Evolutionary conservation across 257 asterid genomes (phyloP), one percentile per base, ranked within the genome.

Genomic region (Nicotiana tabacum): DNA sequence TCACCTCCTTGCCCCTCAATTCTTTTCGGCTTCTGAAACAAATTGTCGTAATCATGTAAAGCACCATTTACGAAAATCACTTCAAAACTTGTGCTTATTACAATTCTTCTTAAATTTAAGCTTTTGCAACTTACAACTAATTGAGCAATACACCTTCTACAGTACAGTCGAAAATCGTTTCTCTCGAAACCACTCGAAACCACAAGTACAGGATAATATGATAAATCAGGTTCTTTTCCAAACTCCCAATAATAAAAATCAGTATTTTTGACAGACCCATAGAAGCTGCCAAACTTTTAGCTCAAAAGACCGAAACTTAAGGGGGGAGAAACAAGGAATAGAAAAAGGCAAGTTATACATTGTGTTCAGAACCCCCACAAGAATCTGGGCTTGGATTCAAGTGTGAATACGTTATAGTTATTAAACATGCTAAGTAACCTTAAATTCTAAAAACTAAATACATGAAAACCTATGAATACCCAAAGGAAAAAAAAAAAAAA

Each of bases 1-100:
- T 88, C 83, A 79, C 89, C 85, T 88, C 91, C 82, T 86, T 87
- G 53, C 79, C 70, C 82, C 89, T 89, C 89, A 91, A 85, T 77
- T 89, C 97, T 84, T 90, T 92, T 83, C 82, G 86, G 56, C 83
- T 86, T 55, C 92, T 87, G 60, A 83, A 79, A 66, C 79, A 76
- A 76, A 51, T 76, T 48, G 4, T 13, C 1, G 46, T 74, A 51
- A 27, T 74, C 48, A 58, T 46, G 56, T 33, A 46, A 35, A 29
- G 62, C 55, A 81, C 72, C 66, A 66, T 83, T 72, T 82, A 53
- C 61, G 1, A 51, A 66, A 65, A 39, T 67, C 48, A 58, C 46
- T 51, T 35, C 43, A 51, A 74, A 48, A 12, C 9, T 48, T 6
- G 56, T 15, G 46, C 27, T 27, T 51, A 51, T 1, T n/a, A 13